Conservation (phyloP, 805 yeast genomes). For the Candida suzukii region DNA sequence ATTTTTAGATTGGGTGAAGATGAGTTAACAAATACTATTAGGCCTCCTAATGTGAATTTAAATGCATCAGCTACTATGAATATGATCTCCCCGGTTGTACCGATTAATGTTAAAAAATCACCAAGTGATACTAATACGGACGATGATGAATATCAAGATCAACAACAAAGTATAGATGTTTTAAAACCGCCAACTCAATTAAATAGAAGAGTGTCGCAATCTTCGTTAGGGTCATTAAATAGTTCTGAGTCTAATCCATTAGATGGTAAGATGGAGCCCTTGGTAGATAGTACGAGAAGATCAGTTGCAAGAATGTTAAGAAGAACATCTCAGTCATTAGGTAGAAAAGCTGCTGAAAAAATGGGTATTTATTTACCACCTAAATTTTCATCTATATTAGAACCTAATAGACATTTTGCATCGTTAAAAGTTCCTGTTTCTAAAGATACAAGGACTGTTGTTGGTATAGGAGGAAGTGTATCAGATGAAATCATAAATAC, state of each 20-base stretch:
- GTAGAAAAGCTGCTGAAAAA: slow-evolving; percentile 76
- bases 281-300: slow-evolving; percentile 62
- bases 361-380: slow-evolving; percentile 87
- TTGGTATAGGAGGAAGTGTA: slow-evolving; percentile 36
- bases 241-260: slow-evolving; percentile 13
- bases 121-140: slow-evolving; percentile 12
- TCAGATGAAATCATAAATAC: slow-evolving; percentile 17
- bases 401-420: slow-evolving; percentile 92
- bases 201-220: slow-evolving; percentile 12
- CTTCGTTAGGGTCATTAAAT: slow-evolving; percentile 20
- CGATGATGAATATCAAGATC: slow-evolving; percentile 7
- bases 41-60: background rate
- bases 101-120: background rate
- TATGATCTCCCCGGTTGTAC: too few relatives aligned
- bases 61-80: background rate
- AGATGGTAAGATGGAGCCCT: slow-evolving; percentile 42
- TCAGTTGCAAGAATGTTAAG: slow-evolving; percentile 72
- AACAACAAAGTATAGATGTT: slow-evolving; percentile 5
- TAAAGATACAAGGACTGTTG: slow-evolving; percentile 37
- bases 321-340: slow-evolving; percentile 70
- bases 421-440: slow-evolving; percentile 44
- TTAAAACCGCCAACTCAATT: background rate
- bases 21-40: slow-evolving; percentile 26
- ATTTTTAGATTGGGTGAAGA: slow-evolving; percentile 67
- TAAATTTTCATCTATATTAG: slow-evolving; percentile 77